Evolutionary conservation across 176 grass and related monocot genomes (phyloP).

Genomic region (Triticum turgidum): DNA sequence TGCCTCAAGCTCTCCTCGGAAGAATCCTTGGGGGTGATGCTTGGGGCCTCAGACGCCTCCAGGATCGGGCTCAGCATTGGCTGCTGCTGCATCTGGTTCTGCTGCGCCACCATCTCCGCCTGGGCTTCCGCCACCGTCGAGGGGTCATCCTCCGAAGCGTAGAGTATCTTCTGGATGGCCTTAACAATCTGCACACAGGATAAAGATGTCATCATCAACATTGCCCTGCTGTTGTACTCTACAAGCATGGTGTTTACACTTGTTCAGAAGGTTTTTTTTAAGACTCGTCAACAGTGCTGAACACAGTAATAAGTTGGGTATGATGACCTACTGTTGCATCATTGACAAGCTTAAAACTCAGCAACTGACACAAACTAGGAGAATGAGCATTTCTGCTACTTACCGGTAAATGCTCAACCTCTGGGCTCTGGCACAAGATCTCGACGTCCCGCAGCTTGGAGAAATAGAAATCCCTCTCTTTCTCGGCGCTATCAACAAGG

Average conservation of each 20-base stretch:
- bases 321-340: too few relatives aligned
- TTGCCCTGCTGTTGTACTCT: background rate
- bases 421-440: constrained; percentile 75
- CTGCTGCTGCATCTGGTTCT: constrained; percentile 29
- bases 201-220: background rate
- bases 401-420: constrained; percentile 66
- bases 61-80: constrained; percentile 63
- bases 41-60: constrained; percentile 2
- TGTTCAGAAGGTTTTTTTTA: background rate
- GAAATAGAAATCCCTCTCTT: constrained; percentile 99
- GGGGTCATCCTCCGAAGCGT: constrained; percentile 60
- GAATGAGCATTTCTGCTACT: constrained; percentile 11
- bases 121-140: constrained; percentile 49
- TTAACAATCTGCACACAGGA: constrained; percentile 52
- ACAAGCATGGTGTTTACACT: background rate
- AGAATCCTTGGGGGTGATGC: constrained; percentile 4
- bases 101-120: constrained; percentile 52
- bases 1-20: constrained; percentile 20
- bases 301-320: too few relatives aligned
- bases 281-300: too few relatives aligned
- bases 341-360: too few relatives aligned
- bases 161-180: constrained; percentile 71
- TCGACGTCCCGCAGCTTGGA: constrained; percentile 89
- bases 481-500: constrained; percentile 85
- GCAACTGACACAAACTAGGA: too few relatives aligned